A percentile compares a stretch with the other conserved stretches of the same genome.
These are phyloP conservation scores for Acrocalymma vagum DNA, from an alignment of 2,329 filamentous ascomycete species.

Conservation along the genomic window DNA sequence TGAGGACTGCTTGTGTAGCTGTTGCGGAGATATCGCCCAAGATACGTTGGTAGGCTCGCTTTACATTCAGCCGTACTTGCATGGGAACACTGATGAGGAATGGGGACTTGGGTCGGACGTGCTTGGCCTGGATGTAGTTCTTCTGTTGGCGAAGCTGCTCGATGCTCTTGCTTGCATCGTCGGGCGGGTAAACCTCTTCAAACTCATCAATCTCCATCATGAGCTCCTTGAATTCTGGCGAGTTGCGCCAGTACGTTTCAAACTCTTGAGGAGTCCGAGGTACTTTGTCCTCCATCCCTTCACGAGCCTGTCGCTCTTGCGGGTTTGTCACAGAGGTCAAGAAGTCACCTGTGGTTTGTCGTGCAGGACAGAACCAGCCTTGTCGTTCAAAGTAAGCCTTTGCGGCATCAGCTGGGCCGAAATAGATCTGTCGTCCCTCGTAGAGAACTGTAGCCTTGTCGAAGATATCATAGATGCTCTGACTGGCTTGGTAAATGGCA, in stretches of 20 bases:
- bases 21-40: constrained; percentile 43
- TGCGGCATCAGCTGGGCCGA: constrained; percentile 68
- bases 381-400: constrained; percentile 72
- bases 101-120: constrained; percentile 63
- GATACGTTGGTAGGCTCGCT: constrained; percentile 43
- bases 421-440: constrained; percentile 81
- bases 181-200: constrained; percentile 56
- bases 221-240: constrained; percentile 53
- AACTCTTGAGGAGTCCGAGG: constrained; percentile 60
- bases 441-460: constrained; percentile 80
- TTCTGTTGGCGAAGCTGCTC: constrained; percentile 55
- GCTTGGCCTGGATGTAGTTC: constrained; percentile 61
- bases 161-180: constrained; percentile 43
- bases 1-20: constrained; percentile 50
- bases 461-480: constrained; percentile 68
- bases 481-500: constrained; percentile 64
- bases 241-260: constrained; percentile 61
- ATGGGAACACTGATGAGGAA: constrained; percentile 66
- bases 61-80: constrained; percentile 43
- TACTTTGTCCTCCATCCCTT: constrained; percentile 54
- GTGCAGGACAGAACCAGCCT: constrained; percentile 72
- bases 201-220: constrained; percentile 61
- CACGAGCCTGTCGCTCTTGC: constrained; percentile 51
- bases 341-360: constrained; percentile 79
- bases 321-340: constrained; percentile 73